Percentiles rank a stretch among this genome's conserved stretches.
Evolutionary conservation across 2,329 filamentous ascomycete genomes (phyloP).

Genomic region (Cordyceps fumosorosea): DNA sequence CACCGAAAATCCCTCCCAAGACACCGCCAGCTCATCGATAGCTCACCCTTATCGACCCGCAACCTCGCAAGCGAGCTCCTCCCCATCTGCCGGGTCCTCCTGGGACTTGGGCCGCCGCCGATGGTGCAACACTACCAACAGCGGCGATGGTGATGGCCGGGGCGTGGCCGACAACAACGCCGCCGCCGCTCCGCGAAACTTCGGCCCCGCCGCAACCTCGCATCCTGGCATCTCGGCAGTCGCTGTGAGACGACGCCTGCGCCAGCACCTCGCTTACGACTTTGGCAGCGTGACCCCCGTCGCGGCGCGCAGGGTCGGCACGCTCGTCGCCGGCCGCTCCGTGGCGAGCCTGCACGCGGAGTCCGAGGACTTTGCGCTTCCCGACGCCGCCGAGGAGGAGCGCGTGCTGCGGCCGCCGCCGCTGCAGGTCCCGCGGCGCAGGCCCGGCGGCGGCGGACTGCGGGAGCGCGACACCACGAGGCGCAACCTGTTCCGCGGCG

Average conservation of each 20-base stretch:
- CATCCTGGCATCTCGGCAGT: not conserved
- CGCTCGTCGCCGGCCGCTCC: not conserved
- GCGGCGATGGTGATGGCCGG: too few species aligned
- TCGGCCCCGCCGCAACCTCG: not conserved
- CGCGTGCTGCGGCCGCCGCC: slow-evolving; percentile 3
- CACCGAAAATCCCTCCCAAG: not conserved
- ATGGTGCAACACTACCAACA: not conserved
- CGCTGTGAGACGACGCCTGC: not conserved
- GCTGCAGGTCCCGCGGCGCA: not conserved
- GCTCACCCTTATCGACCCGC: too few species aligned
- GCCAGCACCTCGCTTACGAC: not conserved
- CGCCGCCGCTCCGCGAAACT: not conserved
- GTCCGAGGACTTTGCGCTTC: slow-evolving; percentile 7
- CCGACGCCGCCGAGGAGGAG: slow-evolving; percentile 9
- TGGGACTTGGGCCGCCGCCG: not conserved
- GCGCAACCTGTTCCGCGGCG: slow-evolving; percentile 1
- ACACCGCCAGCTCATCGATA: not conserved
- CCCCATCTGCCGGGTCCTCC: not conserved
- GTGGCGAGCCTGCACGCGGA: slow-evolving; percentile 5
- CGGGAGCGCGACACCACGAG: slow-evolving; percentile 8
- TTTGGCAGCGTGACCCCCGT: not conserved
- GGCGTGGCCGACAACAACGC: too few species aligned
- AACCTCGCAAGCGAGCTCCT: not conserved
- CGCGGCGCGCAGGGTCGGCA: not conserved
- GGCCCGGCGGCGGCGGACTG: not conserved